phyloP scores from a whole-genome alignment of 768 basidiomycete species.

The Russula ochroleuca region DNA sequence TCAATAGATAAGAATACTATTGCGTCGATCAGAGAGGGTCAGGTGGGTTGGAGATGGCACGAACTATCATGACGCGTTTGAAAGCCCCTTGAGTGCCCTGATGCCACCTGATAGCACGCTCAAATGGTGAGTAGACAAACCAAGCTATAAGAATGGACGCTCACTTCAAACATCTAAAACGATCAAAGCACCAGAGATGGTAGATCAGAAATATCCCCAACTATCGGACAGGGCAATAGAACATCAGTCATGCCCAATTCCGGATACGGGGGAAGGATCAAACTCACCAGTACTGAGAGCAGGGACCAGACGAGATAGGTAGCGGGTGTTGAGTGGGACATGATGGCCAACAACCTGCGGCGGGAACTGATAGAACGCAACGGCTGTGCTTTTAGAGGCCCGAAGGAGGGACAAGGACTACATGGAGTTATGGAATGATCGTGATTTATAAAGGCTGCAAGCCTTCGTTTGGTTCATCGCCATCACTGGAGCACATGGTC shows the following conservation, averaged over 20 bases:
- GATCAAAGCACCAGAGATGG: slow-evolving; percentile 78
- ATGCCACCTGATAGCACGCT: slow-evolving; percentile 51
- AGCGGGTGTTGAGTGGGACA: slow-evolving; percentile 16
- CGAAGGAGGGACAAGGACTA: background rate
- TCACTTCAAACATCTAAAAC: slow-evolving; percentile 67
- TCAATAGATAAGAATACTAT: slow-evolving; percentile 69
- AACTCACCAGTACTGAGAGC: slow-evolving; percentile 48
- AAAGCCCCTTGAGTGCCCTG: slow-evolving; percentile 66
- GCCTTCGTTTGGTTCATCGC: background rate
- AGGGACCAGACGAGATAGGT: slow-evolving; percentile 58
- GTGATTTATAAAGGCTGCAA: background rate
- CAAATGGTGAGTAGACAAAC: background rate
- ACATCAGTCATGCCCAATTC: background rate
- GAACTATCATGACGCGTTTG: slow-evolving; percentile 81
- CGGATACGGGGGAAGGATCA: background rate
- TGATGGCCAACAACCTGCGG: background rate
- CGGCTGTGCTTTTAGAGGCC: background rate
- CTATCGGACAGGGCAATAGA: slow-evolving; percentile 34
- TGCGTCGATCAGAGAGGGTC: background rate
- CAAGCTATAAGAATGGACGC: slow-evolving; percentile 21
- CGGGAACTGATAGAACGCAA: background rate
- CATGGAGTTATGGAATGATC: background rate
- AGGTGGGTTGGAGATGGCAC: slow-evolving; percentile 27
- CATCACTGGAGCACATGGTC: slow-evolving; percentile 22
- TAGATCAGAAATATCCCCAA: slow-evolving; percentile 59